Conservation (phyloP, 352 stramenopile genomes). For the Globisporangium solare region DNA sequence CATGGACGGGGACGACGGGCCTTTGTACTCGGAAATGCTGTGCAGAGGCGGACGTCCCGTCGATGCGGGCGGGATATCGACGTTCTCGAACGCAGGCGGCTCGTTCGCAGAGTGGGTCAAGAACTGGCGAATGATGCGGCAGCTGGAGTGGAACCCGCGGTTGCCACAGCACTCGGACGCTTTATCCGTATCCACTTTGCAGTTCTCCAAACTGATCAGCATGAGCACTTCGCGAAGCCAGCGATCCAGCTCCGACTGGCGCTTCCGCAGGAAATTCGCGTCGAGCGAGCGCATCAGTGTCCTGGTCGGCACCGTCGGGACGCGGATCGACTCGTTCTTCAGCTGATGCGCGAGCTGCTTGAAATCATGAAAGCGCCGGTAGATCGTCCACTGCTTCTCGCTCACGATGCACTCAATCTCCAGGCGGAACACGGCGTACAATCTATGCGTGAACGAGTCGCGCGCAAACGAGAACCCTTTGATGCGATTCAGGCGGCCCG, state of each 20-base stretch:
- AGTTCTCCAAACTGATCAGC: slow-evolving; percentile 76
- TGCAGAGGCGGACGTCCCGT: slow-evolving; percentile 23
- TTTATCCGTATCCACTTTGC: slow-evolving; percentile 64
- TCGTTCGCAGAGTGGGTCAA: slow-evolving; percentile 74
- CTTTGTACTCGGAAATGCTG: slow-evolving; percentile 53
- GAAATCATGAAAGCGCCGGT: slow-evolving; percentile 83
- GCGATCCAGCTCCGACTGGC: slow-evolving; percentile 75
- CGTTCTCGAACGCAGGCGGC: slow-evolving; percentile 60
- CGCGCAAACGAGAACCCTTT: slow-evolving; percentile 77
- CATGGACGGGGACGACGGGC: slow-evolving; percentile 15
- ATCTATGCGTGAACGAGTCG: slow-evolving; percentile 53
- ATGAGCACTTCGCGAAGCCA: slow-evolving; percentile 83
- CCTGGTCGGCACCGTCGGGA: slow-evolving; percentile 69
- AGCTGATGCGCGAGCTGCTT: slow-evolving; percentile 79
- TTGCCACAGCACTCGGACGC: slow-evolving; percentile 61
- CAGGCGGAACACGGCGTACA: slow-evolving; percentile 79
- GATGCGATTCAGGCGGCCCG: slow-evolving; percentile 71
- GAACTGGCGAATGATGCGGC: slow-evolving; percentile 65
- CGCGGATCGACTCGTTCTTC: slow-evolving; percentile 72
- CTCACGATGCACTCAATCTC: slow-evolving; percentile 84
- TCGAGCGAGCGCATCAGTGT: slow-evolving; percentile 83
- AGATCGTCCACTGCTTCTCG: slow-evolving; percentile 86
- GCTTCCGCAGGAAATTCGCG: slow-evolving; percentile 76
- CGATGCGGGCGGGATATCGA: slow-evolving; percentile 19
- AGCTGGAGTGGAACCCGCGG: slow-evolving; percentile 60